phyloP scores from a whole-genome alignment of 345 rosid genomes.

The Combretum micranthum region DNA sequence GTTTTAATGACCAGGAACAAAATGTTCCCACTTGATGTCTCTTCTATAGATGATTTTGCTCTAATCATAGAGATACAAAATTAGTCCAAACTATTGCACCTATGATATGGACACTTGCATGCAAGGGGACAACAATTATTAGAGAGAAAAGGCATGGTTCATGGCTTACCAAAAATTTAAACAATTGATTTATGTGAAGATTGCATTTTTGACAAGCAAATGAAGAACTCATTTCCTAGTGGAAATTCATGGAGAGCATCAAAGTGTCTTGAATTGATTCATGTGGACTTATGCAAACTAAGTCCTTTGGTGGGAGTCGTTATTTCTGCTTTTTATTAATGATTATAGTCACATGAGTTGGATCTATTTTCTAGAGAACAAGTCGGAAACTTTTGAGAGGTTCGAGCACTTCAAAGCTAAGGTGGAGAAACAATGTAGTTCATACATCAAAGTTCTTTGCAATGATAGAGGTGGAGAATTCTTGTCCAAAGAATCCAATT shows the following conservation, averaged over 20 bases:
- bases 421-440: background rate
- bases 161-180: background rate
- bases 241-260: constrained; percentile 1
- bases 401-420: background rate
- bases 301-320: constrained; percentile 5
- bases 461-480: background rate
- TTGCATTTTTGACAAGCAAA: constrained; percentile 3
- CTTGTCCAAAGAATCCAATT: too few relatives aligned
- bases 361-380: constrained; percentile 7
- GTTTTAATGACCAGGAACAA: background rate
- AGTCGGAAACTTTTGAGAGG: background rate
- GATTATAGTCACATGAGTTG: constrained; percentile 5
- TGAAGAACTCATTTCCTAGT: background rate
- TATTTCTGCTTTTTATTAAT: background rate
- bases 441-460: background rate
- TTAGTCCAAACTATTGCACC: too few relatives aligned
- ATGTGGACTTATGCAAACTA: constrained; percentile 1
- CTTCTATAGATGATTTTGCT: too few relatives aligned
- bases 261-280: constrained; percentile 6
- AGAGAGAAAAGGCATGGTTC: background rate
- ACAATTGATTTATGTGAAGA: background rate
- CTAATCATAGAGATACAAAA: too few relatives aligned
- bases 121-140: background rate
- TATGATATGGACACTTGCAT: too few relatives aligned
- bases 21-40: background rate